Base-by-base conservation (phyloP, 345 rosid species). In the Turritis glabra region DNA sequence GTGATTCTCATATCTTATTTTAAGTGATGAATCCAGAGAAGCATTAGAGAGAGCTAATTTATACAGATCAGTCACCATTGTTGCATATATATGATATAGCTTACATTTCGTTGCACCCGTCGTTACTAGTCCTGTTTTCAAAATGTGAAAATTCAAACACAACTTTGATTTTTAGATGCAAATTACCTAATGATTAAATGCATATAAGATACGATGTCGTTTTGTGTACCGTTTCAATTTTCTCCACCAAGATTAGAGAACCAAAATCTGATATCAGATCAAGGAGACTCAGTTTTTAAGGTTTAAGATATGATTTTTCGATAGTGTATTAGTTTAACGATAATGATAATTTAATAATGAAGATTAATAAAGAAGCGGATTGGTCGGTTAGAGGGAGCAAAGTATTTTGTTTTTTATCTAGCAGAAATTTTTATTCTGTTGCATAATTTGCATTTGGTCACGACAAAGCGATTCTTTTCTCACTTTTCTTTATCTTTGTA, bases 361-460 rank as follows among this genome's bases (percentile, higher is more conserved):
- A 50, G 21, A 52, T 12, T 26, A 26, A 3, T 23, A 60, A 44
- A 50, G 23, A 51, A 73, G 55, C 27, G 27, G 51, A 56, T 33
- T 74, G 62, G 69, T 75, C 79, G 61, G 79, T 75, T 71, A 71
- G 29, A 9, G 40, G 61, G 37, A 51, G 44, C 23, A 29, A 72
- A 52, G 62, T 27, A 38, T 55, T 40, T 13, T 40, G 1, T 25
- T 3, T 47, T 30, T 11, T 38, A 1, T 43, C 17, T 22, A 15
- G 65, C 35, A 55, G 15, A 66, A 44, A 56, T 3, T 32, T 60
- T 52, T 50, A 64, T 74, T 71, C 72, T 64, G 80, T 77, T 56
- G 52, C 72, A 38, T 23, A 64, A 71, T 77, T 56, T 77, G 62
- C 76, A 77, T 71, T 55, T 71, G 80, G 80, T 77, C 80, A 77